Evolutionary conservation across 192 early-diverging fungal genomes (phyloP).

Genomic region (Chytriomyces confervae): DNA sequence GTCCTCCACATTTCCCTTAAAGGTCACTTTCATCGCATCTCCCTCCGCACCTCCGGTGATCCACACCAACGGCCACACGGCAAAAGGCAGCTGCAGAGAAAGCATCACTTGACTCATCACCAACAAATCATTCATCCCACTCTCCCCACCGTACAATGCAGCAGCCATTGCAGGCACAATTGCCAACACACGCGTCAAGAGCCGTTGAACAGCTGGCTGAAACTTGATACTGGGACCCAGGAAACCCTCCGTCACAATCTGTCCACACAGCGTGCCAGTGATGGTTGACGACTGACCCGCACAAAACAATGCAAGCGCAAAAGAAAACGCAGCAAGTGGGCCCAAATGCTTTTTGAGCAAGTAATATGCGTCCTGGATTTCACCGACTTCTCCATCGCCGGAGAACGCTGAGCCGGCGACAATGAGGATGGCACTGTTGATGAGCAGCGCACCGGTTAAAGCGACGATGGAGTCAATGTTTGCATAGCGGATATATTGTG

Average conservation of each 20-base stretch:
- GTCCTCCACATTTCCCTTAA: constrained; percentile 1
- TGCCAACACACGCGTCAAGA: constrained; percentile 71
- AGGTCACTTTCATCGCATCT: constrained; percentile 9
- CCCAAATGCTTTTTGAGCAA: constrained; percentile 67
- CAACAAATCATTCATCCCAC: constrained; percentile 65
- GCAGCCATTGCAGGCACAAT: constrained; percentile 74
- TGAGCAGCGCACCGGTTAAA: constrained; percentile 71
- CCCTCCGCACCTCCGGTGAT: constrained; percentile 56
- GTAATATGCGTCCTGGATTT: constrained; percentile 68
- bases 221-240: constrained; percentile 39
- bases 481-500: constrained; percentile 54
- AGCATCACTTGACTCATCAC: constrained; percentile 76
- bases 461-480: constrained; percentile 70
- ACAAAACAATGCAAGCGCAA: constrained; percentile 76
- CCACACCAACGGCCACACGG: constrained; percentile 75
- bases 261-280: constrained; percentile 82
- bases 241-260: constrained; percentile 83
- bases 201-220: constrained; percentile 31
- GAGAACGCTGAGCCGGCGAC: constrained; percentile 75
- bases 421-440: constrained; percentile 79
- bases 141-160: constrained; percentile 63
- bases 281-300: constrained; percentile 80
- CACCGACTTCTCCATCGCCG: constrained; percentile 54
- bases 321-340: constrained; percentile 63
- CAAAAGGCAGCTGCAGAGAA: constrained; percentile 80